These are phyloP conservation scores for Aspergillus nidulans DNA, from an alignment of 495 filamentous ascomycete genomes.

Conservation along the genomic window DNA sequence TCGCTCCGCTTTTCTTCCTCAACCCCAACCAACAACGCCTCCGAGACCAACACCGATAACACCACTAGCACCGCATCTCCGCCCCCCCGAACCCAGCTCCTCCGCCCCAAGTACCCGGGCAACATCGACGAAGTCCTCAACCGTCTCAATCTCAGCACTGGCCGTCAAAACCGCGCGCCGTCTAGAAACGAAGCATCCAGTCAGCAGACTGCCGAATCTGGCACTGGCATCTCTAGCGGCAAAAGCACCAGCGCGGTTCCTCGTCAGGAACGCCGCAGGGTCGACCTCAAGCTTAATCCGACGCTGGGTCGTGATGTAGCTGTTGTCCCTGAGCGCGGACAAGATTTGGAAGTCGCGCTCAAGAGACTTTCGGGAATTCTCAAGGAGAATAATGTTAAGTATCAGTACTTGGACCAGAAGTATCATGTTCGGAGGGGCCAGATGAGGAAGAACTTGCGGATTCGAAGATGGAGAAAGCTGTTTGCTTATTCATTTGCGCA, in stretches of 20 bases:
- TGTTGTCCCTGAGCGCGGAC: conserved; percentile 34
- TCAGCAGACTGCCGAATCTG: neutral
- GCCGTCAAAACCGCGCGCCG: neutral
- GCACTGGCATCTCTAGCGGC: conserved; percentile 9
- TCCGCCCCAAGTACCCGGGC: neutral
- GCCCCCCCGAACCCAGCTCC: neutral
- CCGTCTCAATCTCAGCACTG: conserved; percentile 14
- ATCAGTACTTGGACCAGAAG: conserved; percentile 24
- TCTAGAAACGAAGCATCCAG: no score
- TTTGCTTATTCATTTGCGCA: conserved; percentile 41
- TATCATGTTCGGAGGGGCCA: conserved; percentile 38
- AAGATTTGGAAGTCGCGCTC: conserved; percentile 30
- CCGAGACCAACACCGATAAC: neutral
- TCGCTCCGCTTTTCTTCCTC: conserved; percentile 20
- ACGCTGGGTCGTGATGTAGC: conserved; percentile 37
- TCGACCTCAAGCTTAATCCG: conserved; percentile 39
- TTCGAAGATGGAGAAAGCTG: conserved; percentile 38
- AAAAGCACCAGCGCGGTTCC: neutral
- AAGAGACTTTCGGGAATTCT: conserved; percentile 23
- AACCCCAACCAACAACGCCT: neutral
- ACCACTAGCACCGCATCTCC: neutral
- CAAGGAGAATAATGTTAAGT: conserved; percentile 26
- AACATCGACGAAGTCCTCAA: neutral
- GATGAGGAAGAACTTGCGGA: conserved; percentile 32
- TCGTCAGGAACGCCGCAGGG: neutral